phyloP scores from a whole-genome alignment of 2,329 filamentous ascomycete species.

The Hypoxylon sp. region DNA sequence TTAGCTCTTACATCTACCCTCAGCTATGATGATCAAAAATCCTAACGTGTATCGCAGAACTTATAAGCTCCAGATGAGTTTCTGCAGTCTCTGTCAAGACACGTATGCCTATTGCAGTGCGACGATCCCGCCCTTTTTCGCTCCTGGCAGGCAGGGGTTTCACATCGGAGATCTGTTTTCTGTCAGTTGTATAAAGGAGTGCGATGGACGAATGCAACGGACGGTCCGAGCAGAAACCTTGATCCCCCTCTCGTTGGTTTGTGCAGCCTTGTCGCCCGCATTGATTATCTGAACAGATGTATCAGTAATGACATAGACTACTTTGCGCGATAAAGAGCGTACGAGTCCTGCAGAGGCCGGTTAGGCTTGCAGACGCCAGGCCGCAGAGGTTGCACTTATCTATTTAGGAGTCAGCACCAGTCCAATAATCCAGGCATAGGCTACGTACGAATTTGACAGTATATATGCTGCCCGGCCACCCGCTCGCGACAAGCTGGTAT shows the following conservation, averaged over 20 bases:
- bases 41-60: slow-evolving; percentile 24
- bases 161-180: slow-evolving; percentile 24
- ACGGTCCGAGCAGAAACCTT: slow-evolving; percentile 14
- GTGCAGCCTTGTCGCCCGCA: slow-evolving; percentile 15
- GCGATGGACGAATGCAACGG: neutral
- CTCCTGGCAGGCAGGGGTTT: neutral
- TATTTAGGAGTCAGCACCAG: neutral
- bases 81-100: slow-evolving; percentile 19
- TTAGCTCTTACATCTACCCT: slow-evolving; percentile 5
- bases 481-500: neutral
- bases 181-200: neutral
- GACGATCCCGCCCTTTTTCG: slow-evolving; percentile 5
- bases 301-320: slow-evolving; percentile 7
- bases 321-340: neutral
- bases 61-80: slow-evolving; percentile 5
- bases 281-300: slow-evolving; percentile 23
- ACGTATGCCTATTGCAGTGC: slow-evolving; percentile 22
- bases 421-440: neutral
- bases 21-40: neutral
- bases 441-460: neutral
- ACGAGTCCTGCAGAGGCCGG: neutral
- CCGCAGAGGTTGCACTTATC: neutral
- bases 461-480: neutral
- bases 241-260: neutral
- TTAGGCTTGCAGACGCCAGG: neutral